A percentile compares a stretch with the other conserved stretches of the same genome.
phyloP scores from a whole-genome alignment of 1,284 basidiomycete species.

The Termitomyces sp. region DNA sequence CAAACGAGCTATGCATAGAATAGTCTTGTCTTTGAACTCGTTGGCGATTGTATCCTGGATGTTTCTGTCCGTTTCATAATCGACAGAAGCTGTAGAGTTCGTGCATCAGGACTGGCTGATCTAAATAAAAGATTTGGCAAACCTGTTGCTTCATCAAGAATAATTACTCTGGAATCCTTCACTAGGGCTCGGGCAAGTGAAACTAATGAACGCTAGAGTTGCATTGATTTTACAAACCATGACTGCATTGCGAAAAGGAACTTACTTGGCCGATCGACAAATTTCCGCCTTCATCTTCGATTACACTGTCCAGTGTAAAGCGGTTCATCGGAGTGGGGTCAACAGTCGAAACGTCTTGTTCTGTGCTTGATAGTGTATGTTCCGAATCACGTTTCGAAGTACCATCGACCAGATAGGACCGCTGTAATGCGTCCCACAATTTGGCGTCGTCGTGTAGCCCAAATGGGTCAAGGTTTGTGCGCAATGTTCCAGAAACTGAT shows the following conservation, averaged over 20 bases:
- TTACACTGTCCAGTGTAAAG: conserved; percentile 75
- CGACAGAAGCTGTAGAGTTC: conserved; percentile 54
- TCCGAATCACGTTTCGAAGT: conserved; percentile 27
- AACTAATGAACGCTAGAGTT: conserved; percentile 64
- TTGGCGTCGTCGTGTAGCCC: conserved; percentile 67
- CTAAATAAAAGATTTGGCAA: conserved; percentile 9
- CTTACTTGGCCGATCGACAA: conserved; percentile 63
- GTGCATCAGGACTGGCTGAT: background rate
- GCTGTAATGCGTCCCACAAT: conserved; percentile 79
- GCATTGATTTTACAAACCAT: background rate
- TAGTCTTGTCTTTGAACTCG: conserved; percentile 77
- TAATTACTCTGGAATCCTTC: conserved; percentile 71
- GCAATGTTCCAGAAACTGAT: conserved; percentile 71
- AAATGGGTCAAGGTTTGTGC: conserved; percentile 82
- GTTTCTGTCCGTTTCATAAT: conserved; percentile 79
- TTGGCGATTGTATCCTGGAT: conserved; percentile 84
- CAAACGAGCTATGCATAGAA: conserved; percentile 75
- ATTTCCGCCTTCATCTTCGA: conserved; percentile 86
- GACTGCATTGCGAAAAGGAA: conserved; percentile 15
- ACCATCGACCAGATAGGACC: conserved; percentile 68
- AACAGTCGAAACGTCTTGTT: conserved; percentile 26
- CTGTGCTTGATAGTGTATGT: conserved; percentile 17
- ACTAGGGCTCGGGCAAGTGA: conserved; percentile 80
- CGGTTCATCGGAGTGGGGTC: conserved; percentile 43
- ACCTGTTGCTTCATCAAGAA: conserved; percentile 76